Percentiles rank a stretch among this genome's conserved stretches.
Conservation (phyloP, 352 stramenopile genomes). For the Phytophthora pinifolia region DNA sequence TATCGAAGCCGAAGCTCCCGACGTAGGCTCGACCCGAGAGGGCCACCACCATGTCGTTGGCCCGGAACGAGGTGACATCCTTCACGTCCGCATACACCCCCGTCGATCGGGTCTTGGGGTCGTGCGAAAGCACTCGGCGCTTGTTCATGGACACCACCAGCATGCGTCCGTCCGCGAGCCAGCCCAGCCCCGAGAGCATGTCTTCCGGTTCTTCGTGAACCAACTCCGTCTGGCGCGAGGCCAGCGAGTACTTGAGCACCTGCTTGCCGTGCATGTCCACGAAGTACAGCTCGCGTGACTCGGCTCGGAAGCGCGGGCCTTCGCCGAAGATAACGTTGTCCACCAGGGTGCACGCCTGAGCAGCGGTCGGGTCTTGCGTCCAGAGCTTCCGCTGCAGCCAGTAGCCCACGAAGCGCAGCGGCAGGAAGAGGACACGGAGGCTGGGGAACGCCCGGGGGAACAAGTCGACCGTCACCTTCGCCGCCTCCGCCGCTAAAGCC, state of each 20-base stretch:
- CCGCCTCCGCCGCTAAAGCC: not conserved
- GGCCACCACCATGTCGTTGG: constrained; percentile 60
- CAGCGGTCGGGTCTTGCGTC: constrained; percentile 6
- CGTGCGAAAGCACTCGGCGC: constrained; percentile 37
- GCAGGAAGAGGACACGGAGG: constrained; percentile 21
- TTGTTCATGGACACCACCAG: constrained; percentile 52
- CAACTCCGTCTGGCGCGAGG: constrained; percentile 24
- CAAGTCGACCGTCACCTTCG: constrained; percentile 3
- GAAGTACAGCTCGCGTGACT: constrained; percentile 52
- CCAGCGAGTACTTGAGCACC: constrained; percentile 51
- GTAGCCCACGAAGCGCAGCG: constrained; percentile 24
- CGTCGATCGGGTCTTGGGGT: constrained; percentile 25
- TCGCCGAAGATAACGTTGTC: constrained; percentile 42
- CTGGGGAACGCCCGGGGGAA: constrained; percentile 25
- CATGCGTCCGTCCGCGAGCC: constrained; percentile 49
- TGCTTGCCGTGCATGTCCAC: constrained; percentile 53
- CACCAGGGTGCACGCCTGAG: constrained; percentile 14
- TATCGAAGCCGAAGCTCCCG: constrained; percentile 61
- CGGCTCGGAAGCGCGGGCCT: constrained; percentile 47
- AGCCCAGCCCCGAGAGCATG: constrained; percentile 52
- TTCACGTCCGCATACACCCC: constrained; percentile 47
- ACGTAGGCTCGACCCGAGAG: constrained; percentile 41
- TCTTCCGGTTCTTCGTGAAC: constrained; percentile 46
- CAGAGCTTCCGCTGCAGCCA: constrained; percentile 24
- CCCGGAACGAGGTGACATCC: constrained; percentile 40